These are phyloP conservation scores for Aureobasidium pullulans DNA, from an alignment of 2,329 filamentous ascomycete genomes.

Conservation along the genomic window DNA sequence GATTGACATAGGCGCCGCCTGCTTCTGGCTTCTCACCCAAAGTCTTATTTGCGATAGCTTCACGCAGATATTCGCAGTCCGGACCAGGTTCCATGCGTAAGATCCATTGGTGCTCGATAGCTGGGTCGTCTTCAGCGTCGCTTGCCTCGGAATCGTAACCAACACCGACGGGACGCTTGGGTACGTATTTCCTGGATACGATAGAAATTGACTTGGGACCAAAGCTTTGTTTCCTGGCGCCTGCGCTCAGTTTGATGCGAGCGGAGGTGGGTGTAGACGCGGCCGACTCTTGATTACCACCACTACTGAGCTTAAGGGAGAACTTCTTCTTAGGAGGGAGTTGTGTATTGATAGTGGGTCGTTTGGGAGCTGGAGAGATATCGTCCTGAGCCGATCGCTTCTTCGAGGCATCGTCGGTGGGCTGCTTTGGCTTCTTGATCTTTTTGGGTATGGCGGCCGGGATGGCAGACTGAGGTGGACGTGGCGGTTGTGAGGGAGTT, in stretches of 20 bases:
- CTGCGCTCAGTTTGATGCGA: background rate
- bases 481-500: conserved; percentile 12
- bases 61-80: conserved; percentile 75
- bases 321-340: conserved; percentile 21
- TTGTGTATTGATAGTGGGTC: conserved; percentile 20
- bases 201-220: conserved; percentile 20
- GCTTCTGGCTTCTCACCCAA: conserved; percentile 59
- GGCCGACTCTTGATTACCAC: background rate
- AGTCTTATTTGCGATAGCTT: conserved; percentile 66
- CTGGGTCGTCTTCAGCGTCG: conserved; percentile 78
- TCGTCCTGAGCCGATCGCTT: conserved; percentile 29
- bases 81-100: conserved; percentile 80
- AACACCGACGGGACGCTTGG: conserved; percentile 66
- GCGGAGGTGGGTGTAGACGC: background rate
- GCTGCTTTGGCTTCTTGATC: conserved; percentile 27
- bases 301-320: conserved; percentile 26
- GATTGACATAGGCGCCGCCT: conserved; percentile 67
- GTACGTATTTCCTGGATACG: conserved; percentile 40
- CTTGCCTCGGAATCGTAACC: conserved; percentile 96
- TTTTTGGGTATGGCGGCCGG: conserved; percentile 16
- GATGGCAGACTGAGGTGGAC: conserved; percentile 8
- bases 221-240: conserved; percentile 10
- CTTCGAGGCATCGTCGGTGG: conserved; percentile 26
- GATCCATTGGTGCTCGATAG: conserved; percentile 83
- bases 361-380: conserved; percentile 26